These are phyloP conservation scores for Annulohypoxylon truncatum DNA, from an alignment of 2,329 filamentous ascomycete genomes.

Conservation along the genomic window DNA sequence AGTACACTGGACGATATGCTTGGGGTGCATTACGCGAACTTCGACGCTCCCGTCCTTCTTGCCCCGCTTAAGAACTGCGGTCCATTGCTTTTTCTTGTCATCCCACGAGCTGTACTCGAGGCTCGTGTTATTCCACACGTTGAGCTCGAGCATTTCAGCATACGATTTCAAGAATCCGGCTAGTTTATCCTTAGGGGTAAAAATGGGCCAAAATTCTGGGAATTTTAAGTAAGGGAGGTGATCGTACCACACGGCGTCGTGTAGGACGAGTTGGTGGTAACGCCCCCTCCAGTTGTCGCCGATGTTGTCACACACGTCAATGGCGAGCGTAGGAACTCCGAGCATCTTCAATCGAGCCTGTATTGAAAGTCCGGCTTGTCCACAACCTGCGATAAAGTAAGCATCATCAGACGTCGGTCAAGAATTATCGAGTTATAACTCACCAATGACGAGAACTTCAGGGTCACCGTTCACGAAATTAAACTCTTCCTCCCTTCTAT, in stretches of 20 bases:
- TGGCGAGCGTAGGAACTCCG: constrained; percentile 61
- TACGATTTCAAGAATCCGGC: constrained; percentile 74
- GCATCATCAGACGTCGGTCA: neutral
- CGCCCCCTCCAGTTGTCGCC: constrained; percentile 71
- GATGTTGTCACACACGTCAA: constrained; percentile 63
- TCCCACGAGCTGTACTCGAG: constrained; percentile 61
- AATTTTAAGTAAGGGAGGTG: constrained; percentile 71
- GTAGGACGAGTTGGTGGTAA: constrained; percentile 68
- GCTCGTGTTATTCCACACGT: constrained; percentile 69
- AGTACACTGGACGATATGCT: constrained; percentile 74
- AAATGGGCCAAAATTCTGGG: constrained; percentile 71
- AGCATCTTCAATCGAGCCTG: constrained; percentile 68
- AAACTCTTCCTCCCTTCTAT: constrained; percentile 58
- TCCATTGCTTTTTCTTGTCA: constrained; percentile 64
- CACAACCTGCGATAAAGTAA: constrained; percentile 57
- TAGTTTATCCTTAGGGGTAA: constrained; percentile 75
- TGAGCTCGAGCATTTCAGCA: constrained; percentile 70
- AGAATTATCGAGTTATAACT: constrained; percentile 5
- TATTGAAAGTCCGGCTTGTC: constrained; percentile 65
- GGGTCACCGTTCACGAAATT: constrained; percentile 63
- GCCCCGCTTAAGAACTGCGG: constrained; percentile 53
- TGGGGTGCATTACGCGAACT: constrained; percentile 67
- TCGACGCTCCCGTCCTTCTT: constrained; percentile 51
- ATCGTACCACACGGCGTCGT: constrained; percentile 71
- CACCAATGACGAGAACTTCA: constrained; percentile 67